phyloP scores from a whole-genome alignment of 129 eudicot genomes.

The Kitagawia praeruptora region DNA sequence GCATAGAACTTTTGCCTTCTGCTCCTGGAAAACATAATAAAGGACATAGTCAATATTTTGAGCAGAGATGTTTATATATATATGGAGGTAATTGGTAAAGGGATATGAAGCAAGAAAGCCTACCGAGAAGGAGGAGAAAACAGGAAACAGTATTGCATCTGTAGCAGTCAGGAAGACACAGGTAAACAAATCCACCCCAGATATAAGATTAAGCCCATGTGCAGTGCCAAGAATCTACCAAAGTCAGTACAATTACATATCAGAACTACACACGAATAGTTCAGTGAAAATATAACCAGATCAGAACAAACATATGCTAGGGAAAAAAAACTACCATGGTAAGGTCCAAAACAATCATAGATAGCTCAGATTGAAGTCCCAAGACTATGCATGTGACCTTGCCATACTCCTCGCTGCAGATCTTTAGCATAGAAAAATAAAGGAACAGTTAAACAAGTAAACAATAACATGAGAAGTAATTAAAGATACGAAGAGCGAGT shows the following conservation, averaged over 20 bases:
- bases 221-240: constrained; percentile 80
- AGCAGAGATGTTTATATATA: background rate
- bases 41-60: background rate
- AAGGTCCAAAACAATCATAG: constrained; percentile 72
- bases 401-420: constrained; percentile 73
- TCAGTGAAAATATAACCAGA: background rate
- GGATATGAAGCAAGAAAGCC: constrained; percentile 7
- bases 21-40: constrained; percentile 39
- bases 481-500: background rate
- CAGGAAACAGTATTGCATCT: constrained; percentile 66
- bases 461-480: background rate
- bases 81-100: background rate
- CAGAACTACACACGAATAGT: constrained; percentile 13
- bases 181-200: constrained; percentile 64
- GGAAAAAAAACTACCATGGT: constrained; percentile 47
- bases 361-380: constrained; percentile 77
- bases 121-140: constrained; percentile 59
- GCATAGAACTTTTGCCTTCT: constrained; percentile 44
- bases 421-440: constrained; percentile 33
- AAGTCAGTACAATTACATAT: constrained; percentile 10
- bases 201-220: constrained; percentile 59
- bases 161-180: constrained; percentile 63
- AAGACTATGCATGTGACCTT: constrained; percentile 49
- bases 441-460: background rate
- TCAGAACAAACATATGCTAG: background rate